These are phyloP conservation scores for Neurospora sp. DNA, from an alignment of 495 filamentous ascomycete species.

Conservation along the genomic window DNA sequence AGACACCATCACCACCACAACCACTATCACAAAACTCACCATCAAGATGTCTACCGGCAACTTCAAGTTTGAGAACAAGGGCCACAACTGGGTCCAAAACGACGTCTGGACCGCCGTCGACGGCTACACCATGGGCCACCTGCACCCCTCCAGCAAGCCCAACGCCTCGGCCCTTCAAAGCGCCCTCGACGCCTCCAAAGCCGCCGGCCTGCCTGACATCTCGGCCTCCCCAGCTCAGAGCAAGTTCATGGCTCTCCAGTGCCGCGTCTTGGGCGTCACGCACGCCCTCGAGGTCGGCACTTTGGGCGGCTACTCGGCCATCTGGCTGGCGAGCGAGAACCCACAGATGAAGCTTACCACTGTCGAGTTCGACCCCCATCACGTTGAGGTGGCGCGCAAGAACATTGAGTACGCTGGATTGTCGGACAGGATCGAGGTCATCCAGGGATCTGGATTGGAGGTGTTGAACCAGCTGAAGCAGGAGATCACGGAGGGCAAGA, in stretches of 20 bases:
- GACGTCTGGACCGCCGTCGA: constrained; percentile 13
- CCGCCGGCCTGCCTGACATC: constrained; percentile 24
- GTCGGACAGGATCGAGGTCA: constrained; percentile 29
- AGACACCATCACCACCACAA: neutral
- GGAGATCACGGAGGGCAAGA: constrained; percentile 36
- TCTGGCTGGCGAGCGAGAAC: constrained; percentile 36
- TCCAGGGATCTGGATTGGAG: constrained; percentile 36
- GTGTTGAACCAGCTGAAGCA: constrained; percentile 29
- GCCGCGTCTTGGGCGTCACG: constrained; percentile 25
- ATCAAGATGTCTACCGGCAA: neutral
- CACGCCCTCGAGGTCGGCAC: constrained; percentile 43
- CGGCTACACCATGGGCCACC: constrained; percentile 9
- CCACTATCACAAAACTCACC: neutral
- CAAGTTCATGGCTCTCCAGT: constrained; percentile 33
- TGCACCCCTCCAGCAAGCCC: constrained; percentile 10
- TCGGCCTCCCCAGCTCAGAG: constrained; percentile 29
- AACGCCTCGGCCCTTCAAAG: constrained; percentile 10
- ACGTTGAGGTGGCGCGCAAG: constrained; percentile 31
- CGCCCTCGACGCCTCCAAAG: constrained; percentile 11
- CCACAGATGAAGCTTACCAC: constrained; percentile 31
- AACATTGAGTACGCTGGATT: constrained; percentile 29
- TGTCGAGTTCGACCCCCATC: constrained; percentile 32
- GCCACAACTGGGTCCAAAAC: neutral
- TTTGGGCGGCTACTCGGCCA: constrained; percentile 41
- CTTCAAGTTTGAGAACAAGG: neutral